Evolutionary conservation across 495 filamentous ascomycete genomes (phyloP).

Genomic region (Lepidopterella palustris): DNA sequence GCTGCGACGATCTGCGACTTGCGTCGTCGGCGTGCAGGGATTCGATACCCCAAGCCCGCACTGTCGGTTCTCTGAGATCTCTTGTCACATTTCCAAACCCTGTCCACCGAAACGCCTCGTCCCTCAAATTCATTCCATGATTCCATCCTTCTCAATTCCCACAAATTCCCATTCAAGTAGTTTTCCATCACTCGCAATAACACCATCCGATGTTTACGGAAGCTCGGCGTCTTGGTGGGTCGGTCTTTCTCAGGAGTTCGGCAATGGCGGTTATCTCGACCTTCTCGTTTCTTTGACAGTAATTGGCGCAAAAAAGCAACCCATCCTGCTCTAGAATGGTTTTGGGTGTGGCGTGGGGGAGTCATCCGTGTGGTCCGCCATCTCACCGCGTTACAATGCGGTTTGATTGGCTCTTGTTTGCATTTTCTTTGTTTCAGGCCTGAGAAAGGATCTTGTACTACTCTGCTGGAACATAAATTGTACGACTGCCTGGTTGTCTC

Average conservation of each 20-base stretch:
- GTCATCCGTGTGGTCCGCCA: constrained; percentile 1
- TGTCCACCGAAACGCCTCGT: no score
- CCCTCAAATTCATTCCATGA: no score
- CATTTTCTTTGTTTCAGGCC: not conserved
- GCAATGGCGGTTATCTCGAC: not conserved
- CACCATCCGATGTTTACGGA: not conserved
- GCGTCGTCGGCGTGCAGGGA: constrained; percentile 1
- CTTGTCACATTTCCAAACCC: not conserved
- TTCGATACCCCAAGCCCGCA: not conserved
- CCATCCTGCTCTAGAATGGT: not conserved
- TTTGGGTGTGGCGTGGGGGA: constrained; percentile 4
- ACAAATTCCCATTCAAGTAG: not conserved
- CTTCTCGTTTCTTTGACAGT: not conserved
- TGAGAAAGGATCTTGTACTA: not conserved
- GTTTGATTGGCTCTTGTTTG: not conserved
- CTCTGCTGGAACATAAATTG: not conserved
- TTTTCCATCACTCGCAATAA: no score
- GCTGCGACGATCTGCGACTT: constrained; percentile 1
- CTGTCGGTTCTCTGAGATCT: constrained; percentile 3
- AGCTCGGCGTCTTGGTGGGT: not conserved
- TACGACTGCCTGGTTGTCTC: not conserved
- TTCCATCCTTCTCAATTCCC: not conserved
- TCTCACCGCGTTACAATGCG: not conserved
- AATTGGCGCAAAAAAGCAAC: not conserved
- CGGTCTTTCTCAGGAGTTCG: not conserved